Base-by-base conservation (phyloP, 805 yeast species). In the Kodamaea neixiangensis region DNA sequence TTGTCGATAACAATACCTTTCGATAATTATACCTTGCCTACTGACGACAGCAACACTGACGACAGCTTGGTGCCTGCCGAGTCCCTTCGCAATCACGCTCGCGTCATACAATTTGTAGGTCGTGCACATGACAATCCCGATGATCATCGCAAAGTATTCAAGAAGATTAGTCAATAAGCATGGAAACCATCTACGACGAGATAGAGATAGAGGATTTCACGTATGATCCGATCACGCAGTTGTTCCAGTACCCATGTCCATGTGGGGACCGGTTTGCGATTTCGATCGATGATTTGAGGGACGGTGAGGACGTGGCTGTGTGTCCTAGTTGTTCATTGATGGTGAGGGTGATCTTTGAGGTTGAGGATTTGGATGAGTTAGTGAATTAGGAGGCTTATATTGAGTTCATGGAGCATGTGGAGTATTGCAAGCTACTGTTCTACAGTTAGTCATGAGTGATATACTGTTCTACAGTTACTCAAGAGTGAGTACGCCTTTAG, bases 121-220 rank as follows among this genome's bases (percentile, higher is more conserved):
- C 31, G 31, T 25, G 31, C 10, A 25, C 7, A 25, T 5, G 7
- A 25, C 31, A 25, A 25, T 25, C 31, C 11, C 45, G 39, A 29
- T 31, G 46, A 13, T 40, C 42, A 43, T 29, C 37, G 25, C 33
- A 17, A 15, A 25, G 10, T 29, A 25, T 21, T 18, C 39, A 35
- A 25, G 3, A 22, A 25, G 31, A 25, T 25, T 25, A 25, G 31
- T 25, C 31, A 25, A 25, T 25, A 25, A 25, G 17, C 56, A 80
- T 84, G 76, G 85, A 85, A 56, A 73, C 84, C 1, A 79, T 85
- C 31, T 94, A 94, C 69, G 99, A 94, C 68, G 96, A 94, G 66
- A 85, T 94, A 50, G 99, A 94, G 75, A 94, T 94, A 47, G 99
- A 94, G 69, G 99, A 94, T 67, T 92, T 94, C 84, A 85, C 91